Evolutionary conservation across 805 yeast genomes (phyloP).

Genomic region (Kazachstania bromeliacearum): DNA sequence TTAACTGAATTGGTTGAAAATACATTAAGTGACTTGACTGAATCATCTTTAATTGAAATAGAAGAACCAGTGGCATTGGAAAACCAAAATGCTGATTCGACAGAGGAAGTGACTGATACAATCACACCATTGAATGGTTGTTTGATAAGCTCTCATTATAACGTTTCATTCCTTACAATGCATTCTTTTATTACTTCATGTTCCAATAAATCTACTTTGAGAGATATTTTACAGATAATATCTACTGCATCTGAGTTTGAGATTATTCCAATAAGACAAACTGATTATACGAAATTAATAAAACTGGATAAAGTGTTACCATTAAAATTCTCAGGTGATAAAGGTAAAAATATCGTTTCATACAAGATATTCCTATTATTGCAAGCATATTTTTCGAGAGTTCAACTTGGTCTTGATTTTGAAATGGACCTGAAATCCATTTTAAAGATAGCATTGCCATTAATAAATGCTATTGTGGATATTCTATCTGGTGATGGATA

Average conservation of each 20-base stretch:
- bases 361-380: constrained; percentile 65
- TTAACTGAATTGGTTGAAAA: constrained; percentile 77
- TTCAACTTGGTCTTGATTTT: constrained; percentile 53
- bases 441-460: constrained; percentile 38
- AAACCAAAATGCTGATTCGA: constrained; percentile 20
- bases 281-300: constrained; percentile 43
- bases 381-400: constrained; percentile 73
- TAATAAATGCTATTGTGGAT: constrained; percentile 66
- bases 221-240: constrained; percentile 53
- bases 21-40: constrained; percentile 51
- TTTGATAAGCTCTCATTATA: constrained; percentile 65
- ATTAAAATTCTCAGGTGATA: constrained; percentile 35
- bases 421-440: constrained; percentile 46
- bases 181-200: constrained; percentile 45
- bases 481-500: constrained; percentile 70
- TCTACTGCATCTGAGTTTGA: constrained; percentile 70
- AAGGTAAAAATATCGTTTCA: constrained; percentile 38
- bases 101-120: constrained; percentile 25
- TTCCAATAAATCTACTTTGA: constrained; percentile 46
- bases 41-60: constrained; percentile 53
- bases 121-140: constrained; percentile 61
- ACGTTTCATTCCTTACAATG: constrained; percentile 57
- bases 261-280: constrained; percentile 47
- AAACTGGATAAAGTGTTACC: constrained; percentile 56
- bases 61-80: constrained; percentile 27